Conservation (phyloP, 768 basidiomycete genomes). For the Piloderma croceum region DNA sequence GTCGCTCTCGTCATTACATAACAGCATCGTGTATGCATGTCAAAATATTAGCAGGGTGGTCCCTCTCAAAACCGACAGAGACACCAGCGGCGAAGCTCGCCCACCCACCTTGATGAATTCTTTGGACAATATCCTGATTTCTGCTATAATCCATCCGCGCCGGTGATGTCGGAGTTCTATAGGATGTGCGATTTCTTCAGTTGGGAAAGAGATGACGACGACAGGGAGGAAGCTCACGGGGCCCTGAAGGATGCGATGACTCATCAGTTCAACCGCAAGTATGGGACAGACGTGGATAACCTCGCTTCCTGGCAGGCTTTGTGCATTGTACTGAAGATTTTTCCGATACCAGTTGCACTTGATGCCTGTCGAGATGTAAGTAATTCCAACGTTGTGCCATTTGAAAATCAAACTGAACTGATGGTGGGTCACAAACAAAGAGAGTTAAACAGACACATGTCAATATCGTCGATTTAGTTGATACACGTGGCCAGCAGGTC, state of each 20-base stretch:
- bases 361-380: slow-evolving; percentile 15
- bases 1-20: too few species aligned
- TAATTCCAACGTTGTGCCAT: too few species aligned
- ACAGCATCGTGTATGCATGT: too few species aligned
- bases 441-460: slow-evolving; percentile 19
- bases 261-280: slow-evolving; percentile 20
- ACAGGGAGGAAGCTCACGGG: too few species aligned
- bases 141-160: slow-evolving; percentile 6
- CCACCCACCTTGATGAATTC: too few species aligned
- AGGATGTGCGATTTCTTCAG: slow-evolving; percentile 12
- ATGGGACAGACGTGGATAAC: slow-evolving; percentile 13
- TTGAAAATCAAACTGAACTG: too few species aligned
- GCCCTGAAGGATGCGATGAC: slow-evolving; percentile 22
- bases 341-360: slow-evolving; percentile 11
- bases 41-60: too few species aligned
- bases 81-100: too few species aligned
- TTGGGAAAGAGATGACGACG: slow-evolving; percentile 8
- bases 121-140: slow-evolving; percentile 14
- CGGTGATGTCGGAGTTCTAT: slow-evolving; percentile 12
- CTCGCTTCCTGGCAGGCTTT: slow-evolving; percentile 16
- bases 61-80: too few species aligned
- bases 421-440: too few species aligned
- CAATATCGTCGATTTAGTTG: slow-evolving; percentile 28
- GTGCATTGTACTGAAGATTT: slow-evolving; percentile 13
- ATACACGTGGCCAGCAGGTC: slow-evolving; percentile 14